These are phyloP conservation scores for Ceratocystis huliohia DNA, from an alignment of 2,329 filamentous ascomycete species.

Conservation along the genomic window DNA sequence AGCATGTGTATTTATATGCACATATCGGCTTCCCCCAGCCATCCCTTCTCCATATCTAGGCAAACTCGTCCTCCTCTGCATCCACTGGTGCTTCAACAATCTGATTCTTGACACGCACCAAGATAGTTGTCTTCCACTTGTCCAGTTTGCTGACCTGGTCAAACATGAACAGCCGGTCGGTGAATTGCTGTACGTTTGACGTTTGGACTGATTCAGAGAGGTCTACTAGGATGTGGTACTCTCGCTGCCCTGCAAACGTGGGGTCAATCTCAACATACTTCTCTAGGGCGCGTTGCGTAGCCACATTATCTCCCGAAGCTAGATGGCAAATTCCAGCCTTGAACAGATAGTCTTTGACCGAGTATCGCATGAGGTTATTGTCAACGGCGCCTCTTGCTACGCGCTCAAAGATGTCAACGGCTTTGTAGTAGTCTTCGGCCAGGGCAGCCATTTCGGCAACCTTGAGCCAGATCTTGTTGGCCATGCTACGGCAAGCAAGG, in stretches of 20 bases:
- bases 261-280: slow-evolving; percentile 70
- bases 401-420: slow-evolving; percentile 71
- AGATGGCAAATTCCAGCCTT: slow-evolving; percentile 90
- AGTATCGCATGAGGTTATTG: slow-evolving; percentile 89
- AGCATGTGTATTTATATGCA: background rate
- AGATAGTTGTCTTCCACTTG: slow-evolving; percentile 87
- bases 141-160: slow-evolving; percentile 89
- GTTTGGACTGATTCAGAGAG: slow-evolving; percentile 62
- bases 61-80: slow-evolving; percentile 24
- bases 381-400: slow-evolving; percentile 65
- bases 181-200: slow-evolving; percentile 69
- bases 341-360: slow-evolving; percentile 88
- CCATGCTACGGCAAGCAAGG: slow-evolving; percentile 42
- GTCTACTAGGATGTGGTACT: slow-evolving; percentile 70
- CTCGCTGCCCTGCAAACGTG: slow-evolving; percentile 61
- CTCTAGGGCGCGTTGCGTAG: slow-evolving; percentile 65
- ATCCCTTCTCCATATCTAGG: slow-evolving; percentile 9
- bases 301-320: slow-evolving; percentile 59
- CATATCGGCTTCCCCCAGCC: background rate
- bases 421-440: slow-evolving; percentile 70
- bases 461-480: slow-evolving; percentile 89
- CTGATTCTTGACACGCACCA: slow-evolving; percentile 69
- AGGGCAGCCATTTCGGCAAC: slow-evolving; percentile 77
- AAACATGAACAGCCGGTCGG: slow-evolving; percentile 76
- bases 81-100: slow-evolving; percentile 50